These are phyloP conservation scores for Rubia yunnanensis DNA, from an alignment of 257 asterid genomes.

Conservation along the genomic window DNA sequence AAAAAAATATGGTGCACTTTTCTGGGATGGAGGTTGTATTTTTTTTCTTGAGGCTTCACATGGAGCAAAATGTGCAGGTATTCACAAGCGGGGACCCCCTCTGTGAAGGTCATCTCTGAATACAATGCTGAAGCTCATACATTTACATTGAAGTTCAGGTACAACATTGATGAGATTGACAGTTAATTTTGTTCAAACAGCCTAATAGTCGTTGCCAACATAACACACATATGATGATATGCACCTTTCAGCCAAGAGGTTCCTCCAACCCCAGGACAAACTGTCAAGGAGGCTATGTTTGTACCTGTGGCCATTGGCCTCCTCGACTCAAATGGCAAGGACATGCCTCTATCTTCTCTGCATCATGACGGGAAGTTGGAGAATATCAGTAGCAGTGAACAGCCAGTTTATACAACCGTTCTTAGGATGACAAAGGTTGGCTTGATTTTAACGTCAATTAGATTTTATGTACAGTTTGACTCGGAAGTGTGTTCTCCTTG, in stretches of 20 bases:
- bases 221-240: conserved; percentile 7
- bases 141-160: conserved; percentile 80
- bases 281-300: conserved; percentile 73
- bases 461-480: background rate
- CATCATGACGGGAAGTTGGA: conserved; percentile 49
- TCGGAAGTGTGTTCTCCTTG: background rate
- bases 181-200: background rate
- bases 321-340: conserved; percentile 58
- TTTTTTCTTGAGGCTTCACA: background rate
- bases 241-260: conserved; percentile 74
- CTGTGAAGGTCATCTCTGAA: conserved; percentile 48
- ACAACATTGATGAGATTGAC: conserved; percentile 6
- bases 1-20: conserved; percentile 10
- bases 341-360: conserved; percentile 53
- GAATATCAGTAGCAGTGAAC: conserved; percentile 25
- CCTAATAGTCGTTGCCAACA: conserved; percentile 12
- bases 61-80: conserved; percentile 50
- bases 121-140: conserved; percentile 56
- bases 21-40: conserved; percentile 3
- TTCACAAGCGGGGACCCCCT: conserved; percentile 98
- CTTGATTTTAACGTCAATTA: background rate
- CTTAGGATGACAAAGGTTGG: conserved; percentile 66
- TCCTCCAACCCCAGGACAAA: conserved; percentile 88
- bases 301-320: conserved; percentile 72
- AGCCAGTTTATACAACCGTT: conserved; percentile 42